phyloP scores from a whole-genome alignment of 2,329 filamentous ascomycete species.

The Fusarium dimerum region DNA sequence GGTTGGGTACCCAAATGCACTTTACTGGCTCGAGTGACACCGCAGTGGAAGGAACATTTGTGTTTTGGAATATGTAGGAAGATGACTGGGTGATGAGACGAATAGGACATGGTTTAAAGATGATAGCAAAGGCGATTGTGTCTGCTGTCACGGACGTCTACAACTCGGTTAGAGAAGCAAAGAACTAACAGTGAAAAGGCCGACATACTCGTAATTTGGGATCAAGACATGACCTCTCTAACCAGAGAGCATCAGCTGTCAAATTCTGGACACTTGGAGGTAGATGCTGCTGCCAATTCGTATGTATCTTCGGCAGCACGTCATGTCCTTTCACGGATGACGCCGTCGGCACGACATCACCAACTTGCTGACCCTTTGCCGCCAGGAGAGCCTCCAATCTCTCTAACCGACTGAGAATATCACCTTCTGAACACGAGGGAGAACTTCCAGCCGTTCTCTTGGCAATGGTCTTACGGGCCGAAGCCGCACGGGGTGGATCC shows the following conservation, averaged over 20 bases:
- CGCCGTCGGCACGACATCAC: not conserved
- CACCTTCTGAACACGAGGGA: conserved; percentile 10
- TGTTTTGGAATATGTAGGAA: conserved; percentile 33
- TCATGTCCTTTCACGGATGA: not conserved
- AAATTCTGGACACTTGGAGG: conserved; percentile 35
- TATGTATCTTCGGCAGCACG: conserved; percentile 1
- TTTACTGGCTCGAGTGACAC: conserved; percentile 31
- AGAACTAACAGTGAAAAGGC: not conserved
- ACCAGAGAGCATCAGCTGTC: conserved; percentile 36
- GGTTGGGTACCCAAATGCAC: conserved; percentile 37
- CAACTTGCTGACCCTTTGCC: conserved; percentile 17
- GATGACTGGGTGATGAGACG: conserved; percentile 34
- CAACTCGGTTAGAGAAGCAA: conserved; percentile 1
- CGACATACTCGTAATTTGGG: conserved; percentile 32
- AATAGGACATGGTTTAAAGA: conserved; percentile 36
- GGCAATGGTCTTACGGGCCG: conserved; percentile 12
- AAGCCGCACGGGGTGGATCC: conserved; percentile 23
- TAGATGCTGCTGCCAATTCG: conserved; percentile 15
- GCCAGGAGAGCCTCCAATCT: conserved; percentile 30
- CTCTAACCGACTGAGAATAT: conserved; percentile 27
- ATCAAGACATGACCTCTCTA: conserved; percentile 34
- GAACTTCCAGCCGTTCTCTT: conserved; percentile 4
- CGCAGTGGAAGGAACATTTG: conserved; percentile 19
- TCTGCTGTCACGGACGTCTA: conserved; percentile 35
- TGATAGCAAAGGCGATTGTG: conserved; percentile 33